Percentiles rank a stretch among this genome's conserved stretches.
Conservation (phyloP, 176 grass and related monocot species). For the Eragrostis curvula region DNA sequence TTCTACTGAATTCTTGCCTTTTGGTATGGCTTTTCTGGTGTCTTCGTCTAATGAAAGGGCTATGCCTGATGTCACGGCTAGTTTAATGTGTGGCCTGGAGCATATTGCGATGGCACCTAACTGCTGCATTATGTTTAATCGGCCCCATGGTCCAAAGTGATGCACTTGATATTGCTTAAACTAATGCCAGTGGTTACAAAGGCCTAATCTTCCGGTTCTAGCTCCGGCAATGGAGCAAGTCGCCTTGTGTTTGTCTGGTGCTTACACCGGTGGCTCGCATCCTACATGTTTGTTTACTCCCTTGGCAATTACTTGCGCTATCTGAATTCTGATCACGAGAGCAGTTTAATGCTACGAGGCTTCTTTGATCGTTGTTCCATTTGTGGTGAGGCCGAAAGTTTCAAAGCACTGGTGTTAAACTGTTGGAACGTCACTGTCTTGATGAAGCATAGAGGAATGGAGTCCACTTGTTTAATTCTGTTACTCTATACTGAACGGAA, state of each 20-base stretch:
- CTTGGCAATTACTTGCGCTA: neutral
- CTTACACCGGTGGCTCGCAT: slow-evolving; percentile 18
- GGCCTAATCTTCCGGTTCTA: slow-evolving; percentile 32
- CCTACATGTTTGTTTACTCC: slow-evolving; percentile 18
- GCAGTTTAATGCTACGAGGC: slow-evolving; percentile 3
- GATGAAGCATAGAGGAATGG: neutral
- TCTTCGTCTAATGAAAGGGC: slow-evolving; percentile 38
- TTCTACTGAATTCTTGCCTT: slow-evolving; percentile 27
- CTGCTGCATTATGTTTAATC: slow-evolving; percentile 40
- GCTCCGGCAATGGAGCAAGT: slow-evolving; percentile 17
- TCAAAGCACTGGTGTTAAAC: slow-evolving; percentile 12
- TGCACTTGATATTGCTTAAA: slow-evolving; percentile 43
- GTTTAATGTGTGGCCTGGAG: slow-evolving; percentile 37
- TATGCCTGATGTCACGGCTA: slow-evolving; percentile 51
- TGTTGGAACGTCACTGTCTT: slow-evolving; percentile 16
- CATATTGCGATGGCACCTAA: slow-evolving; percentile 31
- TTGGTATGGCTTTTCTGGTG: slow-evolving; percentile 43
- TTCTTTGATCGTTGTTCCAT: slow-evolving; percentile 13
- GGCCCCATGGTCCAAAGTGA: slow-evolving; percentile 42
- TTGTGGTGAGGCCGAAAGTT: slow-evolving; percentile 17
- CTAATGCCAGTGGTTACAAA: slow-evolving; percentile 43
- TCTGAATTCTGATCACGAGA: slow-evolving; percentile 16
- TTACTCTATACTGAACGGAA: neutral
- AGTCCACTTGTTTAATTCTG: neutral
- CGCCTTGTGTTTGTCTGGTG: slow-evolving; percentile 43